A percentile compares a stretch with the other conserved stretches of the same genome.
Evolutionary conservation across 2,329 filamentous ascomycete genomes (phyloP).

Genomic region (Cordyceps cateniannulata): DNA sequence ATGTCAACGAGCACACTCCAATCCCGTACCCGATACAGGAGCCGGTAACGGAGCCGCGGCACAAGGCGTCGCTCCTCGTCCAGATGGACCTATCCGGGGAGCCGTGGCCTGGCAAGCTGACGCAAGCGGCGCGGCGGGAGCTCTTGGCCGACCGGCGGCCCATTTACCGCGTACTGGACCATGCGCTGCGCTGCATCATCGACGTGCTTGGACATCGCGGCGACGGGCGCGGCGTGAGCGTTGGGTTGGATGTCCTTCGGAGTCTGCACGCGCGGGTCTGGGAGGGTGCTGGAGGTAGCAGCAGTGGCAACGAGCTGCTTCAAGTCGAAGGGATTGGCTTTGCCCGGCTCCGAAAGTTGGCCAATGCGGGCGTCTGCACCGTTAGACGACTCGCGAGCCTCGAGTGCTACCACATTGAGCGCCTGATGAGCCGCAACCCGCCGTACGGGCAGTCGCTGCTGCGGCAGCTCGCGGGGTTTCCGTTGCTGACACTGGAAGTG

Average conservation of each 20-base stretch:
- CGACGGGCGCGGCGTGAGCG: conserved; percentile 62
- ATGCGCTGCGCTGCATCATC: conserved; percentile 29
- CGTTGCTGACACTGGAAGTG: conserved; percentile 40
- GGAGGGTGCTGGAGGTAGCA: conserved; percentile 61
- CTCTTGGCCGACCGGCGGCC: conserved; percentile 25
- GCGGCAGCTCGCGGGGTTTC: conserved; percentile 62
- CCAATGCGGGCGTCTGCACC: conserved; percentile 60
- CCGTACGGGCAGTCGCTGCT: conserved; percentile 72
- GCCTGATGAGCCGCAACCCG: conserved; percentile 69
- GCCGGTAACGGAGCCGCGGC: conserved; percentile 51
- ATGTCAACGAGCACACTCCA: conserved; percentile 31
- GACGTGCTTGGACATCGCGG: conserved; percentile 31
- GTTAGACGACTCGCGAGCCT: conserved; percentile 63
- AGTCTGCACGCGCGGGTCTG: conserved; percentile 69
- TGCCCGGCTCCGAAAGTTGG: conserved; percentile 68
- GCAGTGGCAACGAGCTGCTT: conserved; percentile 71
- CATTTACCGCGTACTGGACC: conserved; percentile 29
- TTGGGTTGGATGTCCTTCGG: conserved; percentile 70
- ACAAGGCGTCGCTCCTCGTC: conserved; percentile 71
- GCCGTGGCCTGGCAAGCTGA: conserved; percentile 49
- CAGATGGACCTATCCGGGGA: conserved; percentile 62
- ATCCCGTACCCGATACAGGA: conserved; percentile 32
- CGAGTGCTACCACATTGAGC: conserved; percentile 69
- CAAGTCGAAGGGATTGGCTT: conserved; percentile 76
- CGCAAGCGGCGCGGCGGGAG: conserved; percentile 24